Evolutionary conservation across 2,329 filamentous ascomycete species (phyloP).

Genomic region (Chalara sp.): DNA sequence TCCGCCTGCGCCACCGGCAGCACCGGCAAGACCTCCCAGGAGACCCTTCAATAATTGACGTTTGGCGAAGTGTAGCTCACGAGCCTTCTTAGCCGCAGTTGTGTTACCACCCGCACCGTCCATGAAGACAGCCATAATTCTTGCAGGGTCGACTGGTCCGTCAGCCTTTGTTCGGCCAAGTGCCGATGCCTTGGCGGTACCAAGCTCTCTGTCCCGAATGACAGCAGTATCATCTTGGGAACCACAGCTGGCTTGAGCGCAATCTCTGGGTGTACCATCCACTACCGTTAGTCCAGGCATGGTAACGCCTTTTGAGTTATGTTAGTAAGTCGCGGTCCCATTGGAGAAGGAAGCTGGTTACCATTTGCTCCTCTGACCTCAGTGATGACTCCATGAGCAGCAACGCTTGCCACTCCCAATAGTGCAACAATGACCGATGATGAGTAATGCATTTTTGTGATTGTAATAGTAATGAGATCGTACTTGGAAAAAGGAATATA

Average conservation of each 20-base stretch:
- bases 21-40: neutral
- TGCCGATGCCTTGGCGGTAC: slow-evolving; percentile 44
- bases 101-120: slow-evolving; percentile 33
- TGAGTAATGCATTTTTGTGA: slow-evolving; percentile 41
- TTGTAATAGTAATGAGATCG: neutral
- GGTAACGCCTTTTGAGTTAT: slow-evolving; percentile 33
- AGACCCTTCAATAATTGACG: slow-evolving; percentile 11
- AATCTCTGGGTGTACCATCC: slow-evolving; percentile 64
- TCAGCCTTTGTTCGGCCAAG: slow-evolving; percentile 58
- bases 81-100: slow-evolving; percentile 46
- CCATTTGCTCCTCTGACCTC: slow-evolving; percentile 50
- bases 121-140: slow-evolving; percentile 56
- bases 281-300: slow-evolving; percentile 57
- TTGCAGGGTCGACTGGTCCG: slow-evolving; percentile 49
- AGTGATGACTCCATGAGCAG: slow-evolving; percentile 52
- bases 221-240: slow-evolving; percentile 66
- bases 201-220: slow-evolving; percentile 55
- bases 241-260: slow-evolving; percentile 52
- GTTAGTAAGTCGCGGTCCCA: neutral
- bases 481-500: too few relatives aligned
- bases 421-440: slow-evolving; percentile 39
- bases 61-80: slow-evolving; percentile 68
- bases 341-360: neutral
- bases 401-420: slow-evolving; percentile 36
- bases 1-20: neutral